These are phyloP conservation scores for Plasmodium inui DNA, from an alignment of 169 alveolate genomes.

Conservation along the genomic window DNA sequence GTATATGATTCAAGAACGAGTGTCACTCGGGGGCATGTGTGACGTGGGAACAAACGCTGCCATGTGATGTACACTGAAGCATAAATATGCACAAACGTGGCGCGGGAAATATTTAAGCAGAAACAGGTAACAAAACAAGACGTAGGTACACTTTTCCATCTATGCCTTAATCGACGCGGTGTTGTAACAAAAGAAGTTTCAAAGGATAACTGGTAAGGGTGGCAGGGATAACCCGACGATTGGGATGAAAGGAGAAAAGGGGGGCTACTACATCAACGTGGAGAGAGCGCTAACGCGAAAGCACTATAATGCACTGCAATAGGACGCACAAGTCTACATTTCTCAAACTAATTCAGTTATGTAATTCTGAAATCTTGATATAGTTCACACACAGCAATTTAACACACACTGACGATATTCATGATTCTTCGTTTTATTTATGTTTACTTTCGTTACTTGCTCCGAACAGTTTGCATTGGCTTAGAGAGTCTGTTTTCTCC, in stretches of 20 bases:
- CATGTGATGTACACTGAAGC: neutral
- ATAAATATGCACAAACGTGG: neutral
- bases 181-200: constrained; percentile 2
- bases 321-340: neutral
- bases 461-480: neutral
- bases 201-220: neutral
- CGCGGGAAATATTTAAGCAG: neutral
- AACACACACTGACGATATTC: constrained; percentile 12
- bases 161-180: constrained; percentile 2
- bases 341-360: constrained; percentile 14
- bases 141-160: neutral
- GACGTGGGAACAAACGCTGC: neutral
- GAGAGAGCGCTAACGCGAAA: neutral
- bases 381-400: constrained; percentile 14
- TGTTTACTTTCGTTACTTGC: neutral
- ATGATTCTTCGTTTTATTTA: constrained; percentile 19
- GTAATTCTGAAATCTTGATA: constrained; percentile 36
- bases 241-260: neutral
- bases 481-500: constrained; percentile 9
- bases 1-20: neutral
- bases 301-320: neutral
- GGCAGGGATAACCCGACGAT: neutral
- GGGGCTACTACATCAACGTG: neutral
- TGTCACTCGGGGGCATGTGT: neutral
- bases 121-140: neutral